Percentiles rank a stretch among this genome's conserved stretches.
phyloP scores from a whole-genome alignment of 2,329 filamentous ascomycete genomes.

The Myriangium duriaei region DNA sequence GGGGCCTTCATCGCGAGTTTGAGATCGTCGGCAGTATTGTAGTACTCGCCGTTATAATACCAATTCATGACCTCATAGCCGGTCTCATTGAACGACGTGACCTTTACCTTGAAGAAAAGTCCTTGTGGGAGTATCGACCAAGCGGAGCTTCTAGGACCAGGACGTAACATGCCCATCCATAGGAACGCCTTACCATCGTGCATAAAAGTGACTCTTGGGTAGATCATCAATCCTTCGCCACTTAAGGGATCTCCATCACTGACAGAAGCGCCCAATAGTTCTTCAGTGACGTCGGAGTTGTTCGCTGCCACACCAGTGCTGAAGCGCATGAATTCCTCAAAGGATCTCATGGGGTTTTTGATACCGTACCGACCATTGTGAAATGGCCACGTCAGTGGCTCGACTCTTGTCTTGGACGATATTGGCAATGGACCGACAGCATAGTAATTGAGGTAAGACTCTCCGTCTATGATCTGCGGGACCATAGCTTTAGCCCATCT shows the following conservation, averaged over 20 bases:
- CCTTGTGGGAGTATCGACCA: constrained; percentile 36
- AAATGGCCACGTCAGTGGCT: constrained; percentile 32
- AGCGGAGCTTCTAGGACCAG: constrained; percentile 29
- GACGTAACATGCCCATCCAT: constrained; percentile 37
- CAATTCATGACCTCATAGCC: constrained; percentile 36
- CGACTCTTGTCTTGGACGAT: constrained; percentile 24
- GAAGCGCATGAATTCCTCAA: constrained; percentile 15
- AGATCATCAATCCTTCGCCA: constrained; percentile 20
- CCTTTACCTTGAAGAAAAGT: constrained; percentile 28
- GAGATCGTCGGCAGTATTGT: constrained; percentile 37
- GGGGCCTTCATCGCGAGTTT: constrained; percentile 30
- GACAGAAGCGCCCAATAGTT: constrained; percentile 31
- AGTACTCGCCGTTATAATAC: constrained; percentile 44
- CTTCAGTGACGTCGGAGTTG: constrained; percentile 32
- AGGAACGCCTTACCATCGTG: constrained; percentile 32
- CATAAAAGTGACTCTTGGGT: constrained; percentile 30
- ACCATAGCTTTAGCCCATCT: constrained; percentile 35
- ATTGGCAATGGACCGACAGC: constrained; percentile 40
- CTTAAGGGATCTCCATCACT: constrained; percentile 29
- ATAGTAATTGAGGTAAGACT: constrained; percentile 31
- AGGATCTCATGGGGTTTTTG: constrained; percentile 18
- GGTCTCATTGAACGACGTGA: not conserved
- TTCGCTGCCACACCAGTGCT: constrained; percentile 19
- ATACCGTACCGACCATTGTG: constrained; percentile 27
- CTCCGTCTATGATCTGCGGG: constrained; percentile 27